Base-by-base conservation (phyloP, 2,329 filamentous ascomycete genomes). In the Aspergillus sp. region DNA sequence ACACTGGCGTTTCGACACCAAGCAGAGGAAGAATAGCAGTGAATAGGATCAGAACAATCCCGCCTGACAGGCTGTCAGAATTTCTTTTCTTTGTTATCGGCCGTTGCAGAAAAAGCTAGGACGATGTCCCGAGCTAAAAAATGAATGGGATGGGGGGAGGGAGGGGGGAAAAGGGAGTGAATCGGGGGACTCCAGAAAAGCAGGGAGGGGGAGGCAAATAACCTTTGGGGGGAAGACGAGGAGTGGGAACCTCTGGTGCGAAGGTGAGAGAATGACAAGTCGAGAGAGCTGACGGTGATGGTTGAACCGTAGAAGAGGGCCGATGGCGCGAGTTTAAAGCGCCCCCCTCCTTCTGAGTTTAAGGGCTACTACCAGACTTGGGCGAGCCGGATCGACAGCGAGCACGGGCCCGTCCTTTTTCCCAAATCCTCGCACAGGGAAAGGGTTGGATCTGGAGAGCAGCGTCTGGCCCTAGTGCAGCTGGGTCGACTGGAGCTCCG, bases 281-380 rank as follows among this genome's bases (percentile, higher is more conserved):
- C 59, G 62, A 66, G 41, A 59, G 54, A 66, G 62, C 57, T 62
- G 53, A 62, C 57, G 60, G 50, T 51, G 52, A 62, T 48, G 50
- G 63, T 58, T 36, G 64, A 62, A 64, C 65, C 66, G 64, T 61
- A 64, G 60, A 53, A 62, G 62, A 63, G 58, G 62, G 63, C 57
- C 52, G 62, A 59, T 60, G 62, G 64, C 58, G 62, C 60, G 57
- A 65, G 62, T 65, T 64, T 65, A 62, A 65, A 65, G 59, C 56
- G 59, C 59, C 60, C 58, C 57, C 59, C 59, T 62, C 59, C 59
- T 62, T 54, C 58, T 59, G 62, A 64, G 58, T 63, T 62, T 61
- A 62, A 62, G 66, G 39, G 47, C 47, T 50, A 71, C 66, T 68
- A 68, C 70, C 69, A 73, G 68, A 67, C 64, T 69, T 68, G 67